Evolutionary conservation across 192 early-diverging fungal genomes (phyloP), one percentile per base, ranked within the genome.

Genomic region (Coemansia sp.): DNA sequence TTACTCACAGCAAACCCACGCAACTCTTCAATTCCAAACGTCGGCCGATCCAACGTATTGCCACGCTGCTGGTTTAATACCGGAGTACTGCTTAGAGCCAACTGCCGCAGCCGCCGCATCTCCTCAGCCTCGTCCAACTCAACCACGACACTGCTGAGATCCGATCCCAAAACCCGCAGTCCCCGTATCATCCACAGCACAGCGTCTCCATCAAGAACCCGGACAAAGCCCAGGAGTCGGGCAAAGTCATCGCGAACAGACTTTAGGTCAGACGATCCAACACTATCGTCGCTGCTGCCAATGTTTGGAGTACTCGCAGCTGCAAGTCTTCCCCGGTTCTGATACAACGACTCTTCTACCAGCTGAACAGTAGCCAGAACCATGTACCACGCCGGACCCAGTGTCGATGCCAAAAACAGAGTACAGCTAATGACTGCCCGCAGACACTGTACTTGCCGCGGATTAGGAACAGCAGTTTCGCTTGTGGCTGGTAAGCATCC

Each of bases 281-380:
- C 9, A 6, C 28, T 6, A 8, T 60, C 60, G 23, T 53, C 61
- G 21, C 33, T 63, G 14, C 61, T 63, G 14, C 61, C 47, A 9
- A 44, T 23, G 5, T 17, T 21, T 3, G 59, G 55, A 9, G 30
- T 63, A 38, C 23, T 40, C 39, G 13, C 60, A 39, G 13, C 26
- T 26, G 26, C 8, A 10, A 21, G 19, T n/a, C 19, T 49, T 33
- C 64, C 39, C 23, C 47, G 66, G 50, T 66, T 79, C 62, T 69
- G 75, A 33, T 87, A 85, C 50, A 97, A 61, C 19, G 94, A 75
- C 72, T 90, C 89, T 52, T 97, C 95, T 2, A 92, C 91, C 23
- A 91, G 87, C 72, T 96, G 95, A 68, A 97, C 79, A 3, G 95
- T 95, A 64, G 95, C 92, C 39, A 97, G 70, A 2, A 97, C 87